phyloP scores from a whole-genome alignment of 805 yeast genomes.

The Schwanniomyces sp. region DNA sequence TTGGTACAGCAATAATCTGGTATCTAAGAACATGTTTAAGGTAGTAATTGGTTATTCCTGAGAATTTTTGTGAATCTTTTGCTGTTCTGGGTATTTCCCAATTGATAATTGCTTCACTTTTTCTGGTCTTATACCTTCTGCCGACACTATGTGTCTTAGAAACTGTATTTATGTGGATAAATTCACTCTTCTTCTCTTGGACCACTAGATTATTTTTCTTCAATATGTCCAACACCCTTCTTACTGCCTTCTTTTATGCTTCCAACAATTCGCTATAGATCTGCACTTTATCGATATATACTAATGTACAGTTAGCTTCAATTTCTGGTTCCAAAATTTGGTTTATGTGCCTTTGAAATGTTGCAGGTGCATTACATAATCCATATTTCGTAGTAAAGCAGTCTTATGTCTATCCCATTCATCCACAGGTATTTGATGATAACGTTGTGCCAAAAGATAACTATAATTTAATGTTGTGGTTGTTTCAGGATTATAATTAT shows the following conservation, averaged over 20 bases:
- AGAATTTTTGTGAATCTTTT: not conserved
- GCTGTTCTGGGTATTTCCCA: not conserved
- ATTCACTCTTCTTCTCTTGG: not conserved
- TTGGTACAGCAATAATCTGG: not conserved
- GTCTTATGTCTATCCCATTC: conserved; percentile 11
- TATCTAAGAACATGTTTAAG: not conserved
- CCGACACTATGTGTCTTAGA: not conserved
- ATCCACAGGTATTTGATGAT: conserved; percentile 11
- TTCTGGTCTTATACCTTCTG: not conserved
- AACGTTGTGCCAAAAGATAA: conserved; percentile 12
- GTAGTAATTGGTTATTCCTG: not conserved
- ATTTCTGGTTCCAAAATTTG: not conserved
- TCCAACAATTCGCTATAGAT: not conserved
- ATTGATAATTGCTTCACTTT: not conserved
- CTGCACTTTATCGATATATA: not conserved
- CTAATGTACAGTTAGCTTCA: not conserved
- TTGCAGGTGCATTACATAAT: conserved; percentile 19
- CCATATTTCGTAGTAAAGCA: conserved; percentile 21
- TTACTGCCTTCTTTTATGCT: not conserved
- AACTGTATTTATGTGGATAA: not conserved
- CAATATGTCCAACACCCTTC: not conserved
- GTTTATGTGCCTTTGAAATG: conserved; percentile 14
- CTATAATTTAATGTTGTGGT: no score
- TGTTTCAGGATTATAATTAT: no score
- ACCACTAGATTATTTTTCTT: not conserved